Percentiles rank a stretch among this genome's conserved stretches.
Conservation (phyloP, 2,329 filamentous ascomycete species). For the Trichoderma pleuroti region DNA sequence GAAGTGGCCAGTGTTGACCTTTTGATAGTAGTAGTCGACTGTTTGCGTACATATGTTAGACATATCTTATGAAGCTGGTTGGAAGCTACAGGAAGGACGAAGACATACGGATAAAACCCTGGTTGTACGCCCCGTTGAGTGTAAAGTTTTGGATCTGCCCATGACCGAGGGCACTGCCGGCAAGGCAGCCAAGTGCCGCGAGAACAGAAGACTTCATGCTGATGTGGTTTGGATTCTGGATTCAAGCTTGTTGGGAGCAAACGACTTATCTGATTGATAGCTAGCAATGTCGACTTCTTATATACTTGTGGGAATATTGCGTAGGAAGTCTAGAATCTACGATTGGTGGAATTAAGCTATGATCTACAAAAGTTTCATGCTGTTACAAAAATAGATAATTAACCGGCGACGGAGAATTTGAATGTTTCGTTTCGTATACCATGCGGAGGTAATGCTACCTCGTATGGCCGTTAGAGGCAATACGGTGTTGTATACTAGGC, state of each 20-base stretch:
- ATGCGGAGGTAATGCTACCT: background rate
- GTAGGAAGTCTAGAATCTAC: background rate
- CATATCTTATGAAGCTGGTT: background rate
- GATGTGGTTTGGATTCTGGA: background rate
- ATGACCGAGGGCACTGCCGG: background rate
- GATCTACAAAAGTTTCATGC: background rate
- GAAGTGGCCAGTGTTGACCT: slow-evolving; percentile 10
- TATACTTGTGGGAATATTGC: background rate
- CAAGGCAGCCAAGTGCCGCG: background rate
- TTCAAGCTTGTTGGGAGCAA: background rate
- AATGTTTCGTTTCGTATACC: background rate
- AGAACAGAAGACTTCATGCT: background rate
- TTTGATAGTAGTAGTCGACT: slow-evolving; percentile 15
- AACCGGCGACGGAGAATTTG: background rate
- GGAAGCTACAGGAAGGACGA: background rate
- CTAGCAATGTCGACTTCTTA: background rate
- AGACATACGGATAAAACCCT: slow-evolving; percentile 6
- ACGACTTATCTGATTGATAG: background rate
- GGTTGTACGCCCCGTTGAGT: slow-evolving; percentile 4
- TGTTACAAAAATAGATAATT: background rate
- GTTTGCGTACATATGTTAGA: background rate
- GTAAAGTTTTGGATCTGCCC: slow-evolving; percentile 12
- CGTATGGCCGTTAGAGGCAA: background rate
- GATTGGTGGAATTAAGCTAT: background rate
- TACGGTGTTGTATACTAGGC: background rate